A percentile compares a stretch with the other conserved stretches of the same genome.
Evolutionary conservation across 2,329 filamentous ascomycete species (phyloP).

Genomic region (Diaporthe ilicicola): DNA sequence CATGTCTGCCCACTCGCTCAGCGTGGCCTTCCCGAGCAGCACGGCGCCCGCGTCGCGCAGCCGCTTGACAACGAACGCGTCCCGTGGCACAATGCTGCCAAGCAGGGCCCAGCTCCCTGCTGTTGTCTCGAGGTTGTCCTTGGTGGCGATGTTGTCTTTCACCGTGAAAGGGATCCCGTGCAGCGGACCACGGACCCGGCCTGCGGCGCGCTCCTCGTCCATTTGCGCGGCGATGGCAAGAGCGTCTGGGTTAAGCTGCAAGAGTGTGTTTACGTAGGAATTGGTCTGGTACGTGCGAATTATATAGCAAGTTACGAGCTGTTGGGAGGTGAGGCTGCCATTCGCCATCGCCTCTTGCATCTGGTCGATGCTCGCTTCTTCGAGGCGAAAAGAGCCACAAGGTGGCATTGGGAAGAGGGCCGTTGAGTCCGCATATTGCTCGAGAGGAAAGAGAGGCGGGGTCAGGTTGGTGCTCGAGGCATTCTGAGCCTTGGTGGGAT

Average conservation of each 20-base stretch:
- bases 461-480: constrained; percentile 31
- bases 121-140: constrained; percentile 77
- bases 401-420: constrained; percentile 67
- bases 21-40: constrained; percentile 73
- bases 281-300: constrained; percentile 68
- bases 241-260: constrained; percentile 75
- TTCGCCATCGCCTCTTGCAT: constrained; percentile 66
- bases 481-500: not conserved
- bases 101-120: constrained; percentile 74
- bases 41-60: constrained; percentile 73
- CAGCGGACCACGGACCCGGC: constrained; percentile 68
- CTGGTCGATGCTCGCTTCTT: constrained; percentile 75
- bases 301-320: constrained; percentile 71
- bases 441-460: constrained; percentile 45
- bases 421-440: constrained; percentile 46
- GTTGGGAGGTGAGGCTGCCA: constrained; percentile 64
- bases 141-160: constrained; percentile 77
- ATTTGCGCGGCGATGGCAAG: constrained; percentile 66
- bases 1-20: constrained; percentile 82
- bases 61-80: constrained; percentile 69
- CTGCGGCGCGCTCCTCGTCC: constrained; percentile 67
- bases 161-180: constrained; percentile 81
- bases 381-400: constrained; percentile 68
- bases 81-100: constrained; percentile 72
- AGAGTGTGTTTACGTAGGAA: constrained; percentile 68